A percentile compares a stretch with the other conserved stretches of the same genome.
phyloP scores from a whole-genome alignment of 495 filamentous ascomycete genomes.

The Aspergillus egyptiacus region DNA sequence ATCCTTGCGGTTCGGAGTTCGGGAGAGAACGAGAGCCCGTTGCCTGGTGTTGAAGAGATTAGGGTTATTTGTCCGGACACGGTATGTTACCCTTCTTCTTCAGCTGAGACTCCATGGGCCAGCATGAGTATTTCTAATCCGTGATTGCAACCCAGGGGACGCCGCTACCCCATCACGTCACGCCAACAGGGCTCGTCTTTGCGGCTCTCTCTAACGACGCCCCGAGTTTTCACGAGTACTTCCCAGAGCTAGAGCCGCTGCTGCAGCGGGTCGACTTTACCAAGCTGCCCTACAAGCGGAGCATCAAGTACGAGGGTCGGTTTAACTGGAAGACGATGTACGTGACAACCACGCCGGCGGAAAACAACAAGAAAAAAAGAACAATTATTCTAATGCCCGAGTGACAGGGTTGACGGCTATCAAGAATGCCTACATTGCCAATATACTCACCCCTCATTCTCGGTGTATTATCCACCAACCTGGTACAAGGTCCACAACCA shows the following conservation, averaged over 20 bases:
- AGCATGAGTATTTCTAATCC: not conserved
- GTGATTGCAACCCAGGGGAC: conserved; percentile 23
- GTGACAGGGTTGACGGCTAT: conserved; percentile 51
- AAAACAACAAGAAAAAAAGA: too few species aligned
- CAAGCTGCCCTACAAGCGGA: conserved; percentile 48
- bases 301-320: conserved; percentile 50
- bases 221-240: conserved; percentile 51
- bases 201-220: conserved; percentile 46
- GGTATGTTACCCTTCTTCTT: conserved; percentile 12
- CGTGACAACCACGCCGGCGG: too few species aligned
- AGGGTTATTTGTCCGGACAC: conserved; percentile 38
- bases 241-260: conserved; percentile 47
- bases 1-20: conserved; percentile 40
- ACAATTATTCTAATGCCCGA: not conserved
- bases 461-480: conserved; percentile 52
- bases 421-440: conserved; percentile 61
- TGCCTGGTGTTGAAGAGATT: conserved; percentile 30
- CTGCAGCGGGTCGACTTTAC: conserved; percentile 52
- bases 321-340: conserved; percentile 65
- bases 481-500: conserved; percentile 54
- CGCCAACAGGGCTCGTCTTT: conserved; percentile 50
- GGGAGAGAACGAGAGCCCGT: conserved; percentile 24
- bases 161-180: conserved; percentile 41
- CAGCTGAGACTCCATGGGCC: not conserved
- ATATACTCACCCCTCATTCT: conserved; percentile 58